Conservation (phyloP, 495 filamentous ascomycete species). For the Lindgomyces ingoldianus region DNA sequence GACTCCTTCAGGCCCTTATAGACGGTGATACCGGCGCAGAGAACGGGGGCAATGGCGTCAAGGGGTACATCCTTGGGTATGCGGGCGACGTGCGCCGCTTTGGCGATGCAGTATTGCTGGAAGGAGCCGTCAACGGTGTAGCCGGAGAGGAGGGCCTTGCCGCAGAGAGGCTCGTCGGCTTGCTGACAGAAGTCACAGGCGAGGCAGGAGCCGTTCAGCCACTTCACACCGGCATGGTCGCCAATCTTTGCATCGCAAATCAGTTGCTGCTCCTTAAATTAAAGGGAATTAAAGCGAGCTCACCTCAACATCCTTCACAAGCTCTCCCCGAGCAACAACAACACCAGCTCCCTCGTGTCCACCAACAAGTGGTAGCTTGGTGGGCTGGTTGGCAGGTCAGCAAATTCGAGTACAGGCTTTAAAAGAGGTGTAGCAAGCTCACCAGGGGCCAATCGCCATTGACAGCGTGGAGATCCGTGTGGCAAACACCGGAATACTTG, state of each 20-base stretch:
- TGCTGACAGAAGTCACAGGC: conserved; percentile 77
- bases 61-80: conserved; percentile 74
- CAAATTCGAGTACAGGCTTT: background rate
- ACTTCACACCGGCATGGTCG: conserved; percentile 84
- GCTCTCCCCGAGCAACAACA: conserved; percentile 74
- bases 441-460: conserved; percentile 84
- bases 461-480: conserved; percentile 78
- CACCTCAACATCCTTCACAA: conserved; percentile 71
- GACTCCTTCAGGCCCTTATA: conserved; percentile 93
- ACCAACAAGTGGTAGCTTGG: conserved; percentile 82
- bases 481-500: conserved; percentile 91
- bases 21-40: conserved; percentile 88
- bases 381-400: conserved; percentile 38
- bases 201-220: conserved; percentile 83
- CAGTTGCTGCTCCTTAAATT: background rate
- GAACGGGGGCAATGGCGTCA: conserved; percentile 75
- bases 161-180: conserved; percentile 76
- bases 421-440: background rate
- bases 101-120: conserved; percentile 88
- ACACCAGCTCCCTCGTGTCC: conserved; percentile 90
- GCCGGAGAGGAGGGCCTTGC: conserved; percentile 70
- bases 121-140: conserved; percentile 92
- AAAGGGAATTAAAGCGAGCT: background rate
- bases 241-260: conserved; percentile 47
- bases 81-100: conserved; percentile 77